Base-by-base conservation (phyloP, 2,329 filamentous ascomycete species). In the Fonsecaea nubica region DNA sequence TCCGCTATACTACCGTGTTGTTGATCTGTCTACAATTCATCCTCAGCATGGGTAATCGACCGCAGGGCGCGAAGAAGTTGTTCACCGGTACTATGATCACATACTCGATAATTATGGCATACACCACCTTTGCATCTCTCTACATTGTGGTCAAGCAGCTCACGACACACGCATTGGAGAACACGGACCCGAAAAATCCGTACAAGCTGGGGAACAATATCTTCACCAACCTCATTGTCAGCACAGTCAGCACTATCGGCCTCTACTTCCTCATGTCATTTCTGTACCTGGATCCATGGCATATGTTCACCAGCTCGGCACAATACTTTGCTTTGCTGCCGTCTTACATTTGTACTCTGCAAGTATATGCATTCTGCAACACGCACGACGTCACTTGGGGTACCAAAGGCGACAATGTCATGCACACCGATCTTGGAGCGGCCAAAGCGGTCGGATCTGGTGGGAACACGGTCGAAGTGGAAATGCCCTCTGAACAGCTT, bases 351-450 rank as follows among this genome's bases (percentile, higher is more conserved):
- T 98, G 95, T 82, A 98, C 92, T 0, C 85, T 99, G 2, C 95
- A 99, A 79, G 93, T 98, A 21, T 99, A 99, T 80, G 95, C 95
- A 52, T 99, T 99, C 80, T 98, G 95, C 84, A 99, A 99, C 82
- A 96, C 94, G 0, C 95, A 99, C 86, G 95, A 99, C 77, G 93
- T 99, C 21, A 96, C 93, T 0, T 99, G 95, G 95, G 95, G 95
- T 53, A 99, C 95, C 54, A 99, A 99, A 81, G 95, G 95, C 64
- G 95, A 99, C 84, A 99, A 99, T 78, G 89, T 96, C 40, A 90
- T 95, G 74, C 90, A 92, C 78, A 97, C 91, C 7, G 96, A 99
- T 76, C 88, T 99, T 0, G 95, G 95, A 64, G 89, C 91, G 5
- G 95, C 96, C 12, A 87, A 91, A 6, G 89, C 89, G 58, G 89